These are phyloP conservation scores for Odontarrhena argentea DNA, from an alignment of 345 rosid species.

Conservation along the genomic window DNA sequence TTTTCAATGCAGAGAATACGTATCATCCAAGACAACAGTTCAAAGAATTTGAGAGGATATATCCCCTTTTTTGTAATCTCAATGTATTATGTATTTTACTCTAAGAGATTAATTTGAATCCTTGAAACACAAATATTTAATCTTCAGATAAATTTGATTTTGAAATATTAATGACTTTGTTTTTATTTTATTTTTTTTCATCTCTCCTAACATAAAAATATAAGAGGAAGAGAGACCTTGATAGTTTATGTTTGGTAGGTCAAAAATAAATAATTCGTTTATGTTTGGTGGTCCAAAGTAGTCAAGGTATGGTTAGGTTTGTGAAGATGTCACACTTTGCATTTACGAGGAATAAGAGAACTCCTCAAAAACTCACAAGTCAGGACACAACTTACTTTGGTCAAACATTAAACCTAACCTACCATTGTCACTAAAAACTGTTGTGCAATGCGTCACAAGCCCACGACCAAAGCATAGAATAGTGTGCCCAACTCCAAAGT, in stretches of 20 bases:
- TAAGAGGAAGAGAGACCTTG: slow-evolving; percentile 1
- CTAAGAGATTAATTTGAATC: background rate
- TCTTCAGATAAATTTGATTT: background rate
- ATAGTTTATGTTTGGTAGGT: slow-evolving; percentile 24
- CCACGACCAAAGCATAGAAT: background rate
- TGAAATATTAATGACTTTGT: background rate
- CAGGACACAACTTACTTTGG: slow-evolving; percentile 1
- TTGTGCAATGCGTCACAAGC: background rate
- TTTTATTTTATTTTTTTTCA: background rate
- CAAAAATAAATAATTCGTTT: slow-evolving; percentile 1
- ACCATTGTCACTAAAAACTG: background rate
- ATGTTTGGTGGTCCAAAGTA: slow-evolving; percentile 23
- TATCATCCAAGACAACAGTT: slow-evolving; percentile 16
- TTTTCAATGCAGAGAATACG: slow-evolving; percentile 5
- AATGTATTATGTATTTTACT: too few relatives aligned
- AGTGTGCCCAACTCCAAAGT: background rate
- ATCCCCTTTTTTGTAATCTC: background rate
- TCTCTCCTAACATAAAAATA: background rate
- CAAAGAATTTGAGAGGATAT: slow-evolving; percentile 1
- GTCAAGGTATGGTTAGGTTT: slow-evolving; percentile 22
- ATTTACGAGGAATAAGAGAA: slow-evolving; percentile 9
- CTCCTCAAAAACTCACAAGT: background rate
- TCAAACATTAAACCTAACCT: slow-evolving; percentile 24
- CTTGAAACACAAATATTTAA: background rate
- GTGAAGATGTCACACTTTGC: slow-evolving; percentile 32